phyloP scores from a whole-genome alignment of 306 rosid genomes.

The Fagus crenata region DNA sequence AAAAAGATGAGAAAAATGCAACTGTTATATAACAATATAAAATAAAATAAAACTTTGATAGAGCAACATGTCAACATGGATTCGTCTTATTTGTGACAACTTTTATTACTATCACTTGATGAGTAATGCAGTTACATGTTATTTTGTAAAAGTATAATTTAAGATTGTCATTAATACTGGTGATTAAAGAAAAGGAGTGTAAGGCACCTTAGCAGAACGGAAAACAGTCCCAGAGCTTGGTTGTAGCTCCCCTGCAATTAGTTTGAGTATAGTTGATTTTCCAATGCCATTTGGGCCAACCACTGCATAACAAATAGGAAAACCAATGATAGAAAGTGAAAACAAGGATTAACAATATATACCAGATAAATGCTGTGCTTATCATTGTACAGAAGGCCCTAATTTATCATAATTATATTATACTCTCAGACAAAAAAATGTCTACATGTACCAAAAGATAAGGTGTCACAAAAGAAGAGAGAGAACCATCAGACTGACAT shows the following conservation, averaged over 20 bases:
- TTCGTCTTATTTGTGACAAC: not conserved
- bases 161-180: not conserved
- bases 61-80: not conserved
- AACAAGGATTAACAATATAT: constrained; percentile 19
- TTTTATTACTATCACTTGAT: too few species aligned
- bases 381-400: not conserved
- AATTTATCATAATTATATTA: not conserved
- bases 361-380: constrained; percentile 13
- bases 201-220: constrained; percentile 93
- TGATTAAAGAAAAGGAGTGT: not conserved
- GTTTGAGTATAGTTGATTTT: constrained; percentile 95
- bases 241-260: constrained; percentile 95
- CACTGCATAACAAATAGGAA: constrained; percentile 64
- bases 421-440: not conserved
- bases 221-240: constrained; percentile 96
- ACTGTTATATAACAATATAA: constrained; percentile 2
- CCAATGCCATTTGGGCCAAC: constrained; percentile 99
- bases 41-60: constrained; percentile 3
- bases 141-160: not conserved
- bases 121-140: not conserved
- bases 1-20: constrained; percentile 16
- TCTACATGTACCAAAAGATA: not conserved
- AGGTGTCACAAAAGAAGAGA: not conserved
- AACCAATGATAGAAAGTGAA: constrained; percentile 23
- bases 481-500: not conserved